phyloP scores from a whole-genome alignment of 1,139 yeast species.

The Hyphopichia buzzinii region DNA sequence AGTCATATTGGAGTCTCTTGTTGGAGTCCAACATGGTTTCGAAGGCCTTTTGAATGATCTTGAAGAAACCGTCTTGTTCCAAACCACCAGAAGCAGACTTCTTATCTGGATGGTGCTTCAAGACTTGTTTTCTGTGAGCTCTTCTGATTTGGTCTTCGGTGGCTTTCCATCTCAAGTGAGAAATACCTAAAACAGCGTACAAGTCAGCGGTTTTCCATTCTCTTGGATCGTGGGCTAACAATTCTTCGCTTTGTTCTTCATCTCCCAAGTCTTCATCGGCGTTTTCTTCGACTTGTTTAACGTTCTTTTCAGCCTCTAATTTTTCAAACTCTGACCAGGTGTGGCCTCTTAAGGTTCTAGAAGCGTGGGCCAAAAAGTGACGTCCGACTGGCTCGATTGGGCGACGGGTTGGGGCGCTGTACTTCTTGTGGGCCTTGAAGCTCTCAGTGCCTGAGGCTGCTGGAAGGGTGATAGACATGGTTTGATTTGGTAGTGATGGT shows the following conservation, averaged over 20 bases:
- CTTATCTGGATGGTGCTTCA: slow-evolving; percentile 98
- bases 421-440: slow-evolving; percentile 51
- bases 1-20: slow-evolving; percentile 91
- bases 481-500: slow-evolving; percentile 1
- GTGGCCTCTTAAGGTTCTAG: slow-evolving; percentile 94
- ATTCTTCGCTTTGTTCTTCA: slow-evolving; percentile 77
- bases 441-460: slow-evolving; percentile 45
- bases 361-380: slow-evolving; percentile 92
- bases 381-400: slow-evolving; percentile 97
- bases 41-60: slow-evolving; percentile 94
- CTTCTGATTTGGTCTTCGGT: slow-evolving; percentile 91
- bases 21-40: slow-evolving; percentile 83
- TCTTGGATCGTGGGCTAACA: slow-evolving; percentile 89
- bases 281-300: slow-evolving; percentile 65
- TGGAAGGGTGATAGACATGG: slow-evolving; percentile 41
- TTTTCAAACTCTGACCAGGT: slow-evolving; percentile 98
- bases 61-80: slow-evolving; percentile 96
- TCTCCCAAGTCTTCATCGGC: slow-evolving; percentile 72
- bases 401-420: slow-evolving; percentile 73
- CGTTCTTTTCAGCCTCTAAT: slow-evolving; percentile 89
- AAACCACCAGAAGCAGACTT: slow-evolving; percentile 82
- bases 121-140: slow-evolving; percentile 95
- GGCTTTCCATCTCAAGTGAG: slow-evolving; percentile 88
- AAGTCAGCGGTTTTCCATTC: slow-evolving; percentile 97
- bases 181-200: slow-evolving; percentile 92